These are phyloP conservation scores for Boletus vermiculosoides DNA, from an alignment of 768 basidiomycete genomes.

Conservation along the genomic window DNA sequence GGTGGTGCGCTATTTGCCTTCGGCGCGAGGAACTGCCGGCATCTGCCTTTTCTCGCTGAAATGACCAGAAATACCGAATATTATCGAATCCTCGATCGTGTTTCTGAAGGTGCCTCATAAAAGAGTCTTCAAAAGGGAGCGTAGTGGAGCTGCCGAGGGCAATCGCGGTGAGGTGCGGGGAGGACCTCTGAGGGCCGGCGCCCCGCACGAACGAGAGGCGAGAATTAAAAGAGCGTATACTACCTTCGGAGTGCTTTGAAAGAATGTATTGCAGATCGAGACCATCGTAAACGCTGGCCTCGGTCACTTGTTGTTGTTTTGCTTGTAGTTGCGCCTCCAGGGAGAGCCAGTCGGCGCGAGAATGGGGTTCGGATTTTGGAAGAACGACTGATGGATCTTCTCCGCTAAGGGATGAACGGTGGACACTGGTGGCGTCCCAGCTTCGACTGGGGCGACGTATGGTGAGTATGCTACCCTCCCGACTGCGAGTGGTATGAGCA, in stretches of 20 bases:
- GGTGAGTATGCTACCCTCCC: slow-evolving; percentile 58
- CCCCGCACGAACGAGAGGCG: slow-evolving; percentile 20
- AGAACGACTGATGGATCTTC: slow-evolving; percentile 31
- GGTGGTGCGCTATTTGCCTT: slow-evolving; percentile 19
- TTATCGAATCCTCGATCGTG: slow-evolving; percentile 45
- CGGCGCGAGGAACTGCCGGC: slow-evolving; percentile 22
- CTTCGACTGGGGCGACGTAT: slow-evolving; percentile 62
- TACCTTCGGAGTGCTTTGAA: slow-evolving; percentile 33
- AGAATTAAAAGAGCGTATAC: slow-evolving; percentile 32
- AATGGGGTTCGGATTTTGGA: slow-evolving; percentile 46
- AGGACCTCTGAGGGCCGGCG: slow-evolving; percentile 16
- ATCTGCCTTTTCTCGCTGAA: slow-evolving; percentile 52
- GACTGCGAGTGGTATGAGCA: slow-evolving; percentile 38
- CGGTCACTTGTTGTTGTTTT: slow-evolving; percentile 15
- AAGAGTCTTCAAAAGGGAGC: slow-evolving; percentile 40
- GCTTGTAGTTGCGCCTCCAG: slow-evolving; percentile 42
- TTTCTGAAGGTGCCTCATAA: slow-evolving; percentile 35
- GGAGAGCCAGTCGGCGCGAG: slow-evolving; percentile 51
- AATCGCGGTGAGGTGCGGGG: slow-evolving; percentile 25
- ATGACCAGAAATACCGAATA: slow-evolving; percentile 54
- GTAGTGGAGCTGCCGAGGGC: slow-evolving; percentile 33
- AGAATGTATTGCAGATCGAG: slow-evolving; percentile 49
- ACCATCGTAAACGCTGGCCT: slow-evolving; percentile 29
- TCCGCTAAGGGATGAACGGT: slow-evolving; percentile 18
- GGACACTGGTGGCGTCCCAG: slow-evolving; percentile 45